Evolutionary conservation across 305 asterid genomes (phyloP).

Genomic region (Fraxinus sp.): DNA sequence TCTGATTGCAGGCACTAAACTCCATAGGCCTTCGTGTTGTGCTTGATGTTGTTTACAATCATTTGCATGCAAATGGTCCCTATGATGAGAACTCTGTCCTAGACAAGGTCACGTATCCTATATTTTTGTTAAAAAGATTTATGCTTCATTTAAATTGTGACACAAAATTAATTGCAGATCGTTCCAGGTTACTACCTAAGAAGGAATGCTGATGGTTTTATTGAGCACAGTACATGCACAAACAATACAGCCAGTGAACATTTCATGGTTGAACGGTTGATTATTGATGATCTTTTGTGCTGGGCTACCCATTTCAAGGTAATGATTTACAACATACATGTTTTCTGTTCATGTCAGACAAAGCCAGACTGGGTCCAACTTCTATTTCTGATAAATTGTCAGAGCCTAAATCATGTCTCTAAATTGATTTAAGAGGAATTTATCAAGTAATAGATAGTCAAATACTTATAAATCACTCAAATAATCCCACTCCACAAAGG

Average conservation of each 20-base stretch:
- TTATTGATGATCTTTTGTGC: conserved; percentile 82
- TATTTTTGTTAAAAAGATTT: not conserved
- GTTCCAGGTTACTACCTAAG: conserved; percentile 98
- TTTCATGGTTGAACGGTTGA: conserved; percentile 89
- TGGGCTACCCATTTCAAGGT: conserved; percentile 93
- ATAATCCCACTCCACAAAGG: not conserved
- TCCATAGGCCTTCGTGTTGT: conserved; percentile 79
- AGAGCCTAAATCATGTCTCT: not conserved
- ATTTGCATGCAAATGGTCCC: conserved; percentile 87
- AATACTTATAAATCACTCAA: not conserved
- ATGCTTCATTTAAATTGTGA: conserved; percentile 17
- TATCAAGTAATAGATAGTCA: not conserved
- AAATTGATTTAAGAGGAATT: not conserved
- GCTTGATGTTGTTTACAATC: conserved; percentile 93
- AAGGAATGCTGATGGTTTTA: conserved; percentile 78
- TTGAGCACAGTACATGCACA: conserved; percentile 82
- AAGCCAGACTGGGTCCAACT: not conserved
- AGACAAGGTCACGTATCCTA: conserved; percentile 64
- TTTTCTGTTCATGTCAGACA: conserved; percentile 1
- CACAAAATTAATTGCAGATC: conserved; percentile 54
- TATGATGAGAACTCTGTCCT: conserved; percentile 62
- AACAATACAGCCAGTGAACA: conserved; percentile 98
- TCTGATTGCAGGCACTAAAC: conserved; percentile 78
- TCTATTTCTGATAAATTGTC: conserved; percentile 5
- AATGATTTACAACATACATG: conserved; percentile 20